Percentiles rank a stretch among this genome's conserved stretches.
These are phyloP conservation scores for Stellera chamaejasme DNA, from an alignment of 345 rosid species.

Conservation along the genomic window DNA sequence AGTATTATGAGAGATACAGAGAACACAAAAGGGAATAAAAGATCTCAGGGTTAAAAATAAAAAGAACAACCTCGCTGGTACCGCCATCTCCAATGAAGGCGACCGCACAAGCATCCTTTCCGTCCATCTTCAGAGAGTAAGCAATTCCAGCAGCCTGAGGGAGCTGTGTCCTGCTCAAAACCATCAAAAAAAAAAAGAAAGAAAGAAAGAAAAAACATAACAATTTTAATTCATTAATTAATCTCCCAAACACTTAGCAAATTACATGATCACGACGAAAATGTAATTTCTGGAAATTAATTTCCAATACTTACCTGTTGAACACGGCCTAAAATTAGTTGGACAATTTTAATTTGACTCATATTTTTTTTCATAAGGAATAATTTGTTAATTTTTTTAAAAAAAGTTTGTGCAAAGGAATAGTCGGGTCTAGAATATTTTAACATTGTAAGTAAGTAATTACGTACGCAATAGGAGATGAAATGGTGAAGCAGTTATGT, in stretches of 20 bases:
- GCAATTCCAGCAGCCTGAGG: constrained; percentile 80
- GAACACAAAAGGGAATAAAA: too few relatives aligned
- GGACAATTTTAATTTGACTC: neutral
- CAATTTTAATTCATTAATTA: too few relatives aligned
- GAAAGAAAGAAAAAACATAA: too few relatives aligned
- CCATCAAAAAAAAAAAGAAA: neutral
- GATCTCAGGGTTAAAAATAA: neutral
- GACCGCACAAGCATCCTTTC: constrained; percentile 55
- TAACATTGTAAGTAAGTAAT: too few relatives aligned
- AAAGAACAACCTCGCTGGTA: constrained; percentile 55
- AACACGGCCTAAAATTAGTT: too few relatives aligned
- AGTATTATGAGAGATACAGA: neutral
- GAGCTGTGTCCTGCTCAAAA: constrained; percentile 54
- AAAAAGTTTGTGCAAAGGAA: too few relatives aligned
- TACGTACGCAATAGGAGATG: constrained; percentile 71
- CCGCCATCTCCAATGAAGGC: constrained; percentile 69
- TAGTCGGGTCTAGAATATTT: too few relatives aligned
- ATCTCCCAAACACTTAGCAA: neutral
- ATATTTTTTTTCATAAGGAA: too few relatives aligned
- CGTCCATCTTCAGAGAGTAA: constrained; percentile 68
- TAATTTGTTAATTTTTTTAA: too few relatives aligned
- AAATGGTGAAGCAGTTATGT: constrained; percentile 60
- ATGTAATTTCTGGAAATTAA: too few relatives aligned
- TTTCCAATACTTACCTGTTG: too few relatives aligned
- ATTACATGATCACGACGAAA: neutral